phyloP scores from a whole-genome alignment of 1,284 basidiomycete genomes.

The Caloboletus firmus region DNA sequence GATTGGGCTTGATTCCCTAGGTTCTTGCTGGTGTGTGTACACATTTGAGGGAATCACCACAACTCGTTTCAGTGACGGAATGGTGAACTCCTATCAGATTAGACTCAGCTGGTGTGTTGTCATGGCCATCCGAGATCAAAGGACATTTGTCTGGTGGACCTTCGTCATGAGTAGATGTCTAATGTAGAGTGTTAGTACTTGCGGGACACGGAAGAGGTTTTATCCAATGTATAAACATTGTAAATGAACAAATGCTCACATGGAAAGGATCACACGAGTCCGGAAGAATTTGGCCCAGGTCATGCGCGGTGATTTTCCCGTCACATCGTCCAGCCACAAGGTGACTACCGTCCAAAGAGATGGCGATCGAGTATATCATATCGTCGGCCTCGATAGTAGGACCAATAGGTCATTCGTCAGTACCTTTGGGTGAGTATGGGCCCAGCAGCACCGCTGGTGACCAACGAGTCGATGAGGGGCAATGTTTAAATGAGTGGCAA shows the following conservation, averaged over 20 bases:
- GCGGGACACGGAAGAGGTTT: neutral
- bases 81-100: neutral
- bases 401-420: too few relatives aligned
- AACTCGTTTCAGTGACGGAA: too few relatives aligned
- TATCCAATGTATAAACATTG: neutral
- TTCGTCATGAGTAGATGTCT: neutral
- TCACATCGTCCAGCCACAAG: neutral
- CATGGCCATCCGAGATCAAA: too few relatives aligned
- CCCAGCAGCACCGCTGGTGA: too few relatives aligned
- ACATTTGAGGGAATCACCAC: neutral
- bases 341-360: neutral
- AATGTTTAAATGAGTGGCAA: too few relatives aligned
- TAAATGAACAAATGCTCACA: neutral
- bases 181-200: neutral
- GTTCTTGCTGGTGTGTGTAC: neutral
- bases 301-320: neutral
- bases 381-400: too few relatives aligned
- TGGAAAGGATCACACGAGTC: neutral
- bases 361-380: too few relatives aligned
- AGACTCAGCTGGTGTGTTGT: neutral
- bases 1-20: too few relatives aligned
- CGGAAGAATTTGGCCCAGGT: neutral
- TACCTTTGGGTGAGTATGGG: too few relatives aligned
- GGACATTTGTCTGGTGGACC: neutral
- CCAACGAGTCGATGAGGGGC: too few relatives aligned